Base-by-base conservation (phyloP, 1,284 basidiomycete genomes). In the Earliella scabrosa region DNA sequence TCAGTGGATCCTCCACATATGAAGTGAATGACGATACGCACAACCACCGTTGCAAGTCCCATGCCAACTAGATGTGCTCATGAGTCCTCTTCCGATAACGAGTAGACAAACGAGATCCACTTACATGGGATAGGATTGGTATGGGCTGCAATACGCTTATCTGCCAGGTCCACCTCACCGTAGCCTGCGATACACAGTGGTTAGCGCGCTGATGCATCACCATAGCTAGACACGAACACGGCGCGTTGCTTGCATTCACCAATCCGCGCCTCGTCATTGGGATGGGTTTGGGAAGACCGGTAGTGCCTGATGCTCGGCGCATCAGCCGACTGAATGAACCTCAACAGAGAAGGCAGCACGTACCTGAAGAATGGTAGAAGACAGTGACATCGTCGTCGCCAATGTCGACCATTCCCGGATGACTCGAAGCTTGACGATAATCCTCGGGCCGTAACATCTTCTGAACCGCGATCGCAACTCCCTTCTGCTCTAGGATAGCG, bases 321-420 rank as follows among this genome's bases (percentile, higher is more conserved):
- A 11, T 7, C 40, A 20, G 34, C 16, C n/a, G n/a, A n/a, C n/a
- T n/a, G 21, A 11, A 23, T 24, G 21, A 1, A 20, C 45, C 14
- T n/a, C n/a, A n/a, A n/a, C n/a, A 11, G 13, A 26, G 24, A 23
- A 29, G 20, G n/a, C 32, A 1, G 24, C 23, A 39, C 57, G 16
- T 52, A 73, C 74, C 73, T 24, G 73, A 74, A 1, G 74, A 75
- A 61, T 76, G 75, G 14, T 72, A 54, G 49, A 73, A 63, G 8
- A 65, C 16, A 2, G 61, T 52, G 1, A 52, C 40, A 2, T 51
- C 52, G 31, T 63, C 44, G 16, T 46, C 36, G 4, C n/a, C 43
- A 18, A 41, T 43, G 38, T 44, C 34, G n/a, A 36, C 56, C 3
- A 40, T 14, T 0, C 11, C 14, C 6, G 27, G 14, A 8, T 14